Evolutionary conservation across 495 filamentous ascomycete genomes (phyloP).

Genomic region (Podospora conica): DNA sequence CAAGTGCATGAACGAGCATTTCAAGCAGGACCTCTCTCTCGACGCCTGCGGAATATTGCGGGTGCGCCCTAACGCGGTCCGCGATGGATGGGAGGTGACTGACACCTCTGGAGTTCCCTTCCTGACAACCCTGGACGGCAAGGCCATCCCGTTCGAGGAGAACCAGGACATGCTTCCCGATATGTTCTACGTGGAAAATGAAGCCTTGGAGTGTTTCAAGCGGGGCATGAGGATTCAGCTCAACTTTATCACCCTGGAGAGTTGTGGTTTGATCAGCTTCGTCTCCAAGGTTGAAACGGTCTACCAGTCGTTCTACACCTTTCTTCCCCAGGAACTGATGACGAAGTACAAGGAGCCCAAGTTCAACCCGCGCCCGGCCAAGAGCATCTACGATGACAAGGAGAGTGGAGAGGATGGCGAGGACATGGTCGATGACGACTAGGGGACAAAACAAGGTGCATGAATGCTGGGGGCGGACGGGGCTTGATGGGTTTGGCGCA

Average conservation of each 20-base stretch:
- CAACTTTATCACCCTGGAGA: constrained; percentile 58
- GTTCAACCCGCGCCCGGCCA: constrained; percentile 29
- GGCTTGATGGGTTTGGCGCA: neutral
- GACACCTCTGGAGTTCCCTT: constrained; percentile 3
- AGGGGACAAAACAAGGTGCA: neutral
- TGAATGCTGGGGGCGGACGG: neutral
- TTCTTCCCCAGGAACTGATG: constrained; percentile 70
- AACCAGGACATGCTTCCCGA: too few relatives aligned
- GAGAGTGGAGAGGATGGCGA: constrained; percentile 12
- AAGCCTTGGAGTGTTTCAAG: constrained; percentile 54
- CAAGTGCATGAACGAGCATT: constrained; percentile 21
- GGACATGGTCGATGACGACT: neutral
- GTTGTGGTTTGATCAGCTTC: constrained; percentile 51
- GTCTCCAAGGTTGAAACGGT: constrained; percentile 48
- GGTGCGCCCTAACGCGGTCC: constrained; percentile 32
- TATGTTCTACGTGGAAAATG: constrained; percentile 29
- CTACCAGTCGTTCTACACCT: constrained; percentile 49
- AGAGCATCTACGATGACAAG: constrained; percentile 27
- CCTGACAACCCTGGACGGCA: constrained; percentile 7
- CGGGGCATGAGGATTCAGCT: constrained; percentile 72
- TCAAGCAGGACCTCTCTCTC: constrained; percentile 20
- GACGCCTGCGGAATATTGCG: constrained; percentile 36
- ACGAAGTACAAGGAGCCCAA: constrained; percentile 54
- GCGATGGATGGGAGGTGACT: constrained; percentile 33
- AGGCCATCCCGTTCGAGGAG: neutral